Percentiles rank a stretch among this genome's conserved stretches.
Evolutionary conservation across 208 protist species (phyloP).

Genomic region (Acanthamoeba royreba): DNA sequence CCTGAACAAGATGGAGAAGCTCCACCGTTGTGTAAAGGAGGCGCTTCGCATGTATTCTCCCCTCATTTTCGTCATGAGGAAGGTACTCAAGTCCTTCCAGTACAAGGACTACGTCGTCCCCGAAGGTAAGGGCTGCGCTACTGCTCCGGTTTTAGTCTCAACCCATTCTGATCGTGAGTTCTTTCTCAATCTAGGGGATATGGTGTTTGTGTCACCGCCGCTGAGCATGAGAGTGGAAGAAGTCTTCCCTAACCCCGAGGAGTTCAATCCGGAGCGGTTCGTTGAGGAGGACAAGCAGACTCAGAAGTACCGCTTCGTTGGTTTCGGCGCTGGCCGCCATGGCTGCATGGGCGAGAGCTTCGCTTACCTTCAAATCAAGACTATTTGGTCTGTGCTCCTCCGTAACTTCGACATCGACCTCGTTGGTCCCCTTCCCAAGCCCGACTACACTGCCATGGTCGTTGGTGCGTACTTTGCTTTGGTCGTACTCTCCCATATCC

Average conservation of each 20-base stretch:
- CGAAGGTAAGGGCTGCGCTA: conserved; percentile 62
- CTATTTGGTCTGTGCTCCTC: conserved; percentile 85
- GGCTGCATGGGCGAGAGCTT: conserved; percentile 89
- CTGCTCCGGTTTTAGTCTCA: background rate
- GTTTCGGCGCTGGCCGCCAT: conserved; percentile 81
- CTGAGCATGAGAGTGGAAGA: conserved; percentile 84
- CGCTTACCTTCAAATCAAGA: conserved; percentile 90
- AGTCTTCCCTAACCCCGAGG: conserved; percentile 82
- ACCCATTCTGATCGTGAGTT: background rate
- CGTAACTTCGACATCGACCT: conserved; percentile 88
- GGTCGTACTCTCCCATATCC: background rate
- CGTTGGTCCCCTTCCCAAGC: conserved; percentile 78
- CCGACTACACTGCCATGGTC: conserved; percentile 78
- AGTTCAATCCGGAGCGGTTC: conserved; percentile 86
- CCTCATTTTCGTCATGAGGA: conserved; percentile 89
- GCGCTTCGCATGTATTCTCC: conserved; percentile 89
- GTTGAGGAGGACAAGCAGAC: conserved; percentile 19
- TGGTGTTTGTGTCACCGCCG: conserved; percentile 84
- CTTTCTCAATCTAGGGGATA: conserved; percentile 84
- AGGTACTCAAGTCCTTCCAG: conserved; percentile 83
- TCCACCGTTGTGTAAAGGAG: conserved; percentile 86
- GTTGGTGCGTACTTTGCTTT: conserved; percentile 2
- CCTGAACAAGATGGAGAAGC: conserved; percentile 86
- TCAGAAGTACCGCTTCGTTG: conserved; percentile 81
- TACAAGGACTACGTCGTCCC: conserved; percentile 83